Base-by-base conservation (phyloP, 2,329 filamentous ascomycete species). In the Pseudocercospora ulei region DNA sequence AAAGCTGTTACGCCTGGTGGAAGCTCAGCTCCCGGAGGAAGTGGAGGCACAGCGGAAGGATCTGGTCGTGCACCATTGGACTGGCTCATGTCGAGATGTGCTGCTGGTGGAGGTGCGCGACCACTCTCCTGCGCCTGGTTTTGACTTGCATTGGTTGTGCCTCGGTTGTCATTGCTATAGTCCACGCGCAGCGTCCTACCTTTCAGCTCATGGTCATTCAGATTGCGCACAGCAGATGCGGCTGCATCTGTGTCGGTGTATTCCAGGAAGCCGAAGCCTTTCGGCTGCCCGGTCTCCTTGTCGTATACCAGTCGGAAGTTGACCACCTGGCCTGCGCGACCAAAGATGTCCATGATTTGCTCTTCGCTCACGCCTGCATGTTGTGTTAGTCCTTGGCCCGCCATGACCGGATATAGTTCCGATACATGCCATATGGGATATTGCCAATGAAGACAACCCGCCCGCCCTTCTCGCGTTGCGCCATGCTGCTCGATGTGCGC, bases 211-310 rank as follows among this genome's bases (percentile, higher is more conserved):
- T 85, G 80, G 62, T 94, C 86, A 66, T 96, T 94, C 36, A 96
- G 69, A 59, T 98, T 96, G 52, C 88, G 80, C 31, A 96, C 88
- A 2, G 90, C 90, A 2, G 86, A 93, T 23, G 88, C 85, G 19
- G 90, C 90, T 16, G 86, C 72, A 74, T 93, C 88, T 43, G 83
- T 78, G 58, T 96, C 90, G 39, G 85, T 82, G 58, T 93, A 98
- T 61, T 96, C 88, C 56, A 87, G 83, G 56, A 96, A 98, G 22
- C 90, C 90, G 60, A 94, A 98, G 11, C 90, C 90, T 63, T 95
- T 96, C 1, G 90, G 87, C 40, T 85, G 78, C 26, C 88, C 87
- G 2, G 87, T 95, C 57, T 96, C 88, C 37, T 86, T 82, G 66
- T 96, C 92, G 64, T 94, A 92, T 49, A 96, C 88, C 33, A 96